Conservation (phyloP, 2,329 filamentous ascomycete species). For the Mycogone perniciosa region DNA sequence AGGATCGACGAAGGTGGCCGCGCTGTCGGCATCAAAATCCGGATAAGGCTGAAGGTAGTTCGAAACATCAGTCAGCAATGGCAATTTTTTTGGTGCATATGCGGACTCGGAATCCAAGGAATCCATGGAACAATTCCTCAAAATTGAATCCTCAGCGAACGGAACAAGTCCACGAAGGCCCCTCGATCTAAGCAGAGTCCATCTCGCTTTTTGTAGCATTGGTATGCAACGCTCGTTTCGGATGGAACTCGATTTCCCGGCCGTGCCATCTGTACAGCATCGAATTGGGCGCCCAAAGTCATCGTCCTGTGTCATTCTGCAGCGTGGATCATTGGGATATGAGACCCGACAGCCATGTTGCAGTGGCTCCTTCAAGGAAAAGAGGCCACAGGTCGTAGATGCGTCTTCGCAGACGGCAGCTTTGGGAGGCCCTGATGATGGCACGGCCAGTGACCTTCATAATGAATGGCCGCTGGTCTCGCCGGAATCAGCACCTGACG, state of each 20-base stretch:
- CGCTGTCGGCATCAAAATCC: constrained; percentile 19
- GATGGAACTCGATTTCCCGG: constrained; percentile 37
- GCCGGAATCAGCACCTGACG: constrained; percentile 36
- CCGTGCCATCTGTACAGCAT: constrained; percentile 38
- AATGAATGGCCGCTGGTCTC: constrained; percentile 29
- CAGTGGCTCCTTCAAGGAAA: constrained; percentile 34
- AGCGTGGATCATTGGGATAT: neutral
- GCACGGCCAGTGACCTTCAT: constrained; percentile 54
- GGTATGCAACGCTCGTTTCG: neutral
- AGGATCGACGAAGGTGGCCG: constrained; percentile 22
- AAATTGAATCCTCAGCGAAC: too few species aligned
- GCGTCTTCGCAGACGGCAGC: neutral
- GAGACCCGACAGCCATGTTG: constrained; percentile 26
- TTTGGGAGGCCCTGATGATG: constrained; percentile 20
- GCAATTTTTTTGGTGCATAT: neutral
- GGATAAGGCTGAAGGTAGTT: constrained; percentile 21
- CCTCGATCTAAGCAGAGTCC: too few species aligned
- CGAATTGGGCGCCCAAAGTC: constrained; percentile 19
- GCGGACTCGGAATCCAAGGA: too few species aligned
- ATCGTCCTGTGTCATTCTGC: constrained; percentile 14
- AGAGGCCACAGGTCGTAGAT: neutral
- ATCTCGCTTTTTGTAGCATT: too few species aligned
- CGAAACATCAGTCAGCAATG: constrained; percentile 29
- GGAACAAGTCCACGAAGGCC: too few species aligned
- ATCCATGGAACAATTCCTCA: too few species aligned